Evolutionary conservation across 495 filamentous ascomycete genomes (phyloP).

Genomic region (Xylaria scruposa): DNA sequence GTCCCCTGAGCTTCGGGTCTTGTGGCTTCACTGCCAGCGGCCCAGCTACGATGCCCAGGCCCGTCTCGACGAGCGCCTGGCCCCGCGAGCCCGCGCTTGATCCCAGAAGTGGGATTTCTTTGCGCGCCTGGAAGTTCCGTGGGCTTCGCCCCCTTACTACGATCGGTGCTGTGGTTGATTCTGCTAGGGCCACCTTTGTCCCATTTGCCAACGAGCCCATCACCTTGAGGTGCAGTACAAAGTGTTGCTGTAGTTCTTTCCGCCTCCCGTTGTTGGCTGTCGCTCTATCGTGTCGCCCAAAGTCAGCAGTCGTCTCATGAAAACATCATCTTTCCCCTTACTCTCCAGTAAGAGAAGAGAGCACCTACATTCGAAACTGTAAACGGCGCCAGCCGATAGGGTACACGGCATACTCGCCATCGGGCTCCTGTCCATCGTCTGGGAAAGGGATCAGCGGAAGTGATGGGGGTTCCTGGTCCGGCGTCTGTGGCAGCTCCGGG

Average conservation of each 20-base stretch:
- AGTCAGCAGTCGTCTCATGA: conserved; percentile 13
- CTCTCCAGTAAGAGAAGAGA: not conserved
- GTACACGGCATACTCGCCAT: conserved; percentile 80
- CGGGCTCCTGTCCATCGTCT: conserved; percentile 68
- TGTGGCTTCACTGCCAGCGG: conserved; percentile 58
- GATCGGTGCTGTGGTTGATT: conserved; percentile 75
- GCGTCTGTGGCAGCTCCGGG: conserved; percentile 59
- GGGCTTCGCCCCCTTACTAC: conserved; percentile 81
- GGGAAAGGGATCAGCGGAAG: conserved; percentile 78
- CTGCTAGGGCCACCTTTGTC: conserved; percentile 69
- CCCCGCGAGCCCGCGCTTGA: conserved; percentile 72
- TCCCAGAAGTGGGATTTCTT: conserved; percentile 75
- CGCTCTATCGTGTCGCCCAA: conserved; percentile 43
- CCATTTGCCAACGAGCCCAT: conserved; percentile 74
- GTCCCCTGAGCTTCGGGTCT: conserved; percentile 51
- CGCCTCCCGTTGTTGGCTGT: conserved; percentile 75
- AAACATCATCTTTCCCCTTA: not conserved
- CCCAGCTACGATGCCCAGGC: conserved; percentile 54
- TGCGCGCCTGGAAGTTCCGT: conserved; percentile 78
- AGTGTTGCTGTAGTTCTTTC: conserved; percentile 83
- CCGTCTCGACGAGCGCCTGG: conserved; percentile 56
- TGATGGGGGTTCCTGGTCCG: conserved; percentile 63
- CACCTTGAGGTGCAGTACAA: conserved; percentile 76
- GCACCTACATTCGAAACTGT: conserved; percentile 77
- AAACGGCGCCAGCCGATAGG: conserved; percentile 89